A percentile compares a stretch with the other conserved stretches of the same genome.
Conservation (phyloP, 2,329 filamentous ascomycete species). For the Tympanopsis confertula region DNA sequence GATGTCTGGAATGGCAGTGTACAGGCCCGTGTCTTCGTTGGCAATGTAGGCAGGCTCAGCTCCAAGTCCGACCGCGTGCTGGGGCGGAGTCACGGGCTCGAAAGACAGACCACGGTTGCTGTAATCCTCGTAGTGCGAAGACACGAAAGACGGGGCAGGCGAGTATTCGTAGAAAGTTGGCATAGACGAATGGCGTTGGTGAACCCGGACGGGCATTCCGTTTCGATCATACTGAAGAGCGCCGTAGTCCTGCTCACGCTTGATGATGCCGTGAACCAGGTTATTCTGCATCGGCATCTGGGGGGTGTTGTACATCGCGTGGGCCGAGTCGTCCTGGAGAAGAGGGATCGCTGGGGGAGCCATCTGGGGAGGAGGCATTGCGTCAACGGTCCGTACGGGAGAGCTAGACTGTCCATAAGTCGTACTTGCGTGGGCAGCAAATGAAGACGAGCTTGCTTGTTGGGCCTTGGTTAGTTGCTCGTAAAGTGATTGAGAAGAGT, state of each 20-base stretch:
- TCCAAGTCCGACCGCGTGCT: constrained; percentile 47
- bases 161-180: constrained; percentile 93
- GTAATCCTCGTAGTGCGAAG: constrained; percentile 97
- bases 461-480: constrained; percentile 99
- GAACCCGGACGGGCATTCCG: constrained; percentile 72
- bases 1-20: constrained; percentile 87
- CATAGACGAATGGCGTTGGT: constrained; percentile 97
- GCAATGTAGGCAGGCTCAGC: constrained; percentile 93
- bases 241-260: constrained; percentile 76
- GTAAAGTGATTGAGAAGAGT: constrained; percentile 96
- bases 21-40: constrained; percentile 92
- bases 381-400: constrained; percentile 80
- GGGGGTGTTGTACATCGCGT: constrained; percentile 62
- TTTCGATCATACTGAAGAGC: constrained; percentile 86
- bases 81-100: constrained; percentile 85
- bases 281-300: constrained; percentile 52
- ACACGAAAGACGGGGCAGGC: constrained; percentile 91
- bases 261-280: constrained; percentile 63
- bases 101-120: constrained; percentile 92
- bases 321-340: constrained; percentile 54
- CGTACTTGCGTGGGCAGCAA: constrained; percentile 65
- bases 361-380: constrained; percentile 86
- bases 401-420: constrained; percentile 68
- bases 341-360: constrained; percentile 29
- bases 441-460: constrained; percentile 95